A percentile compares a stretch with the other conserved stretches of the same genome.
Conservation (phyloP, 306 rosid genomes). For the Biancaea sappan region DNA sequence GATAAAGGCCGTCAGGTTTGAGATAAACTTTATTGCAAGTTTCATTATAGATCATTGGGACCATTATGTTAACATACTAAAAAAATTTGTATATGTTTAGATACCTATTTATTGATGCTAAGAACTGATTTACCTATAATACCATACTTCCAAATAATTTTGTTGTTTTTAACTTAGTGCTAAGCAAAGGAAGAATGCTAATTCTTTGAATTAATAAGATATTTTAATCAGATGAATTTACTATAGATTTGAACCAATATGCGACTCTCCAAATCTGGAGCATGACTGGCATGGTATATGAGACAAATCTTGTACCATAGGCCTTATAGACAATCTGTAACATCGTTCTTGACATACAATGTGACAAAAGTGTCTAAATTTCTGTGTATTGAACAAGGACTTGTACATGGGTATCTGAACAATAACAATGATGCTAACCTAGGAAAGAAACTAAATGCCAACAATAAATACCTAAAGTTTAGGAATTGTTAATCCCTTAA, state of each 20-base stretch:
- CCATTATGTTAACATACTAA: not conserved
- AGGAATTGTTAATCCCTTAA: too few relatives aligned
- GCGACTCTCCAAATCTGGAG: too few relatives aligned
- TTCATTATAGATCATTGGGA: not conserved
- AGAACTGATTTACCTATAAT: not conserved
- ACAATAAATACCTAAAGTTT: too few relatives aligned
- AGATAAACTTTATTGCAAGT: conserved; percentile 14
- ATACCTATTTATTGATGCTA: not conserved
- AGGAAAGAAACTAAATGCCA: too few relatives aligned
- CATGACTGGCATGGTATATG: too few relatives aligned
- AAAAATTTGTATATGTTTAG: not conserved
- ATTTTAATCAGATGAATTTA: not conserved
- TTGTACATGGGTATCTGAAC: too few relatives aligned
- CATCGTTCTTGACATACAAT: too few relatives aligned
- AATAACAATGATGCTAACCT: too few relatives aligned
- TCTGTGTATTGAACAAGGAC: too few relatives aligned
- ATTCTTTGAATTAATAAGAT: not conserved
- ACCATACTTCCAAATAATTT: not conserved
- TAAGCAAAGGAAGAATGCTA: not conserved
- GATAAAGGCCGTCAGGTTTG: conserved; percentile 92
- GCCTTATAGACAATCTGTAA: too few relatives aligned
- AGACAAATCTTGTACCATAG: too few relatives aligned
- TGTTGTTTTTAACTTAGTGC: not conserved
- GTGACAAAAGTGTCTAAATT: too few relatives aligned
- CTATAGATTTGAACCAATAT: not conserved